phyloP scores from a whole-genome alignment of 1,284 basidiomycete species.

The Hortiboletus rubellus region DNA sequence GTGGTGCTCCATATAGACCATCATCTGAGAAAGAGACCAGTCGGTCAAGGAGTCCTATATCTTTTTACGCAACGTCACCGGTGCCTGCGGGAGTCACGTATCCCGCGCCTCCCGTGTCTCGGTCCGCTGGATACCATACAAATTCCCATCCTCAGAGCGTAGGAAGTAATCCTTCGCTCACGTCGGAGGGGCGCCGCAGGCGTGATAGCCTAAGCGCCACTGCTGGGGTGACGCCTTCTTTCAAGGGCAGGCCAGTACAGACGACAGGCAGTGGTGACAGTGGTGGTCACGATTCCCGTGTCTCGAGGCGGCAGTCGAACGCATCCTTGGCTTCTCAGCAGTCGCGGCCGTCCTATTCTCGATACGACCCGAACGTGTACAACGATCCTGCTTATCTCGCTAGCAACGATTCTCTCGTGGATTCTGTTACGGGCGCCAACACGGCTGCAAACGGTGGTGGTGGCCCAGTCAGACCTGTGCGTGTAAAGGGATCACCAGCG shows the following conservation, averaged over 20 bases:
- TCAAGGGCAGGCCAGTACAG: slow-evolving; percentile 12
- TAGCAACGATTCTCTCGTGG: slow-evolving; percentile 28
- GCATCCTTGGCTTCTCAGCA: slow-evolving; percentile 24
- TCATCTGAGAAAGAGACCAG: slow-evolving; percentile 24
- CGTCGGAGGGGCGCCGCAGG: slow-evolving; percentile 28
- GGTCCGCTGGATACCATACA: slow-evolving; percentile 21
- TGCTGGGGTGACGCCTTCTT: slow-evolving; percentile 33
- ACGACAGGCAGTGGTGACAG: slow-evolving; percentile 16
- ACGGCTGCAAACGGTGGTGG: slow-evolving; percentile 28
- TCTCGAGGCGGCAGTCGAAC: slow-evolving; percentile 24
- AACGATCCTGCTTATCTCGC: slow-evolving; percentile 27
- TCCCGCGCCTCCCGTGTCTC: slow-evolving; percentile 30
- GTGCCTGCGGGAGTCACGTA: slow-evolving; percentile 30
- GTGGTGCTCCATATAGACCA: slow-evolving; percentile 12
- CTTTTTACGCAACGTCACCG: slow-evolving; percentile 32
- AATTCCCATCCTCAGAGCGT: slow-evolving; percentile 1
- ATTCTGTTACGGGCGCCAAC: slow-evolving; percentile 27
- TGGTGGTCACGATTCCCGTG: slow-evolving; percentile 5
- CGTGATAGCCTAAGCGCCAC: slow-evolving; percentile 24
- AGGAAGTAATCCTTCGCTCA: slow-evolving; percentile 22
- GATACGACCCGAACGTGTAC: slow-evolving; percentile 27
- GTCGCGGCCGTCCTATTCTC: slow-evolving; percentile 20
- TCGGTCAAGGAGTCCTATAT: slow-evolving; percentile 23
- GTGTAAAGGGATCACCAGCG: slow-evolving; percentile 21
- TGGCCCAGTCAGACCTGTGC: slow-evolving; percentile 20